Evolutionary conservation across 2,329 filamentous ascomycete genomes (phyloP).

Genomic region (Cordyceps cateniannulata): DNA sequence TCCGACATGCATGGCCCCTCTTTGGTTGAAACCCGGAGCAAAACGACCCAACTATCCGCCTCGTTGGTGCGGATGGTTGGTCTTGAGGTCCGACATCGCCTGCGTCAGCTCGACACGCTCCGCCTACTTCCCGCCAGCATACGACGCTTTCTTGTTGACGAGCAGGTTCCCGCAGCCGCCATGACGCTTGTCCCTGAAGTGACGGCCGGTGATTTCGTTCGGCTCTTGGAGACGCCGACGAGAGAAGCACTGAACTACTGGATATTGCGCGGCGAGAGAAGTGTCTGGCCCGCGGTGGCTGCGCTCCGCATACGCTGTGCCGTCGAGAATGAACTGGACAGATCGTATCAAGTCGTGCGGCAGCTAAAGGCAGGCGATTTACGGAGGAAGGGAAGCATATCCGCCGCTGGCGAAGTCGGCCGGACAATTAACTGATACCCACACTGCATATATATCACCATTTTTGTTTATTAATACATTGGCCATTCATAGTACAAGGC

Average conservation of each 20-base stretch:
- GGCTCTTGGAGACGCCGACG: conserved; percentile 77
- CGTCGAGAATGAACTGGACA: conserved; percentile 81
- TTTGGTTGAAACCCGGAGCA: conserved; percentile 51
- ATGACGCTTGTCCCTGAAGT: conserved; percentile 80
- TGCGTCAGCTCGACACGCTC: conserved; percentile 74
- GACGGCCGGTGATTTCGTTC: conserved; percentile 63
- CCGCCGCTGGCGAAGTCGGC: conserved; percentile 14
- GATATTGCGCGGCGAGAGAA: conserved; percentile 77
- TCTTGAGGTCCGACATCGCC: conserved; percentile 71
- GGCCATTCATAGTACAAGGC: background rate
- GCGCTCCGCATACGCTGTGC: conserved; percentile 76
- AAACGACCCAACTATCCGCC: conserved; percentile 49
- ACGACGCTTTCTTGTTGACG: conserved; percentile 73
- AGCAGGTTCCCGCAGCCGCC: conserved; percentile 69
- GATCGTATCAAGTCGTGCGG: conserved; percentile 74
- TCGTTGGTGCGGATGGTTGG: conserved; percentile 63
- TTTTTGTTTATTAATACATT: background rate
- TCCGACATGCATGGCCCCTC: conserved; percentile 73
- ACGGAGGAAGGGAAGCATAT: conserved; percentile 38
- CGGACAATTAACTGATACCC: conserved; percentile 13
- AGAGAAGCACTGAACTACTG: conserved; percentile 71
- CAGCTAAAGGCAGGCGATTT: conserved; percentile 50
- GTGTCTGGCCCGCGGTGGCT: conserved; percentile 84
- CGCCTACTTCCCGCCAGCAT: conserved; percentile 64
- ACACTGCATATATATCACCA: background rate